phyloP scores from a whole-genome alignment of 2,329 filamentous ascomycete genomes.

The Fusarium sulawesiense region DNA sequence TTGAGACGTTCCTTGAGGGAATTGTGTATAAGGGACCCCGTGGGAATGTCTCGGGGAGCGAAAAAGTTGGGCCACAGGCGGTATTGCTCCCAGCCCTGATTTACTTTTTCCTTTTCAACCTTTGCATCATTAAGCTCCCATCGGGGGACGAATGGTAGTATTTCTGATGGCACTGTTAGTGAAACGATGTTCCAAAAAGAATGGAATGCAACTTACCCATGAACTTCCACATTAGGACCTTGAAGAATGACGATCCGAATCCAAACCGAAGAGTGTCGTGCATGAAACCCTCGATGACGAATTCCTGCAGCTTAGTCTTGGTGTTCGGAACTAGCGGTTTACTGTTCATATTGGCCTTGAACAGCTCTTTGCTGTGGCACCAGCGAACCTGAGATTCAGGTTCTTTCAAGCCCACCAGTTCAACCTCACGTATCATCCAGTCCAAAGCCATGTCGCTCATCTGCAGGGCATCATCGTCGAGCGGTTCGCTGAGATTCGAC shows the following conservation, averaged over 20 bases:
- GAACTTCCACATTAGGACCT: constrained; percentile 56
- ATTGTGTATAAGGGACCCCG: background rate
- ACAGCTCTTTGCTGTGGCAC: constrained; percentile 43
- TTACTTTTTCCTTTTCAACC: no score
- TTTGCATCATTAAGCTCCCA: background rate
- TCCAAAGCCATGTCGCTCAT: constrained; percentile 62
- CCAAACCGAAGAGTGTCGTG: constrained; percentile 54
- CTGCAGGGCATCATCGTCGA: constrained; percentile 51
- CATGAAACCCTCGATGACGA: constrained; percentile 42
- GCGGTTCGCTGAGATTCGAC: constrained; percentile 7
- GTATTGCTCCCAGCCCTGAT: background rate
- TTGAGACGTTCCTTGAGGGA: background rate
- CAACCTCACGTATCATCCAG: constrained; percentile 64
- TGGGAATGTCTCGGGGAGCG: background rate
- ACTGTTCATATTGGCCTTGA: constrained; percentile 48
- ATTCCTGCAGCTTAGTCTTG: background rate
- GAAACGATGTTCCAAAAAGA: fast-evolving
- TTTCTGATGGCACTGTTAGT: background rate
- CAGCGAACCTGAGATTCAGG: constrained; percentile 48
- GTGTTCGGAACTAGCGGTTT: constrained; percentile 21
- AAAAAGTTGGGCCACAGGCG: background rate
- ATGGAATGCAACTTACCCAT: constrained; percentile 48
- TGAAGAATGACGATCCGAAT: constrained; percentile 51
- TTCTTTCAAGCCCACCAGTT: constrained; percentile 50
- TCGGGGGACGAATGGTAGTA: background rate